Percentiles rank a stretch among this genome's conserved stretches.
phyloP scores from a whole-genome alignment of 2,329 filamentous ascomycete species.

The Xylariaceae sp. region DNA sequence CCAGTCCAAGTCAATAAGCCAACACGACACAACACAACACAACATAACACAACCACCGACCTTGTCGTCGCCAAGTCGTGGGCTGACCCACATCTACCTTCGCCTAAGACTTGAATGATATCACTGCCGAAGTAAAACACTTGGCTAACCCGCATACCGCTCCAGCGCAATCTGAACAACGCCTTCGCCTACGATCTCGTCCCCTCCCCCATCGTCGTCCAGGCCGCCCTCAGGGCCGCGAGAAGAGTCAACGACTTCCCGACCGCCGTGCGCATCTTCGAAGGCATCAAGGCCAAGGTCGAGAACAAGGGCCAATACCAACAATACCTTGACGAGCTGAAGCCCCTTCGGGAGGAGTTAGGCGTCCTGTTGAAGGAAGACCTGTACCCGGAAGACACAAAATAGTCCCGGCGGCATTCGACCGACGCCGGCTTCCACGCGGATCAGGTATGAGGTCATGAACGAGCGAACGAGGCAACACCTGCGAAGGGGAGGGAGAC shows the following conservation, averaged over 20 bases:
- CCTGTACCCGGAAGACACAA: slow-evolving; percentile 70
- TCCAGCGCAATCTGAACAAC: slow-evolving; percentile 76
- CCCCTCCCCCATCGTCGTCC: slow-evolving; percentile 87
- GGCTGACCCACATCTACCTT: not conserved
- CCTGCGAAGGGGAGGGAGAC: not conserved
- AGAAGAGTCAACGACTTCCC: slow-evolving; percentile 98
- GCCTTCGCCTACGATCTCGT: slow-evolving; percentile 99
- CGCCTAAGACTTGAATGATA: not conserved
- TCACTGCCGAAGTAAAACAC: too few relatives aligned
- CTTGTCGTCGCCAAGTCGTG: not conserved
- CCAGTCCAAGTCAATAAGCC: not conserved
- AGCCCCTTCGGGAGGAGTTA: slow-evolving; percentile 89
- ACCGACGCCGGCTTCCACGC: too few relatives aligned
- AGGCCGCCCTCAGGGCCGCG: slow-evolving; percentile 89
- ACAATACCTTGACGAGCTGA: slow-evolving; percentile 92
- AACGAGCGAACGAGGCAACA: not conserved
- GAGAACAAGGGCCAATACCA: slow-evolving; percentile 98
- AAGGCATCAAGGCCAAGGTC: slow-evolving; percentile 99
- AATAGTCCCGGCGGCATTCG: not conserved
- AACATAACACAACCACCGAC: too few relatives aligned
- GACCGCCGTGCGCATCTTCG: slow-evolving; percentile 96
- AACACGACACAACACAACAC: not conserved
- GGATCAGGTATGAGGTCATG: too few relatives aligned
- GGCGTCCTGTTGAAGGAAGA: slow-evolving; percentile 90
- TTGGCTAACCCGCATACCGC: slow-evolving; percentile 17